A percentile compares a stretch with the other conserved stretches of the same genome.
Evolutionary conservation across 2,329 filamentous ascomycete genomes (phyloP).

Genomic region (Albifimbria verrucaria): DNA sequence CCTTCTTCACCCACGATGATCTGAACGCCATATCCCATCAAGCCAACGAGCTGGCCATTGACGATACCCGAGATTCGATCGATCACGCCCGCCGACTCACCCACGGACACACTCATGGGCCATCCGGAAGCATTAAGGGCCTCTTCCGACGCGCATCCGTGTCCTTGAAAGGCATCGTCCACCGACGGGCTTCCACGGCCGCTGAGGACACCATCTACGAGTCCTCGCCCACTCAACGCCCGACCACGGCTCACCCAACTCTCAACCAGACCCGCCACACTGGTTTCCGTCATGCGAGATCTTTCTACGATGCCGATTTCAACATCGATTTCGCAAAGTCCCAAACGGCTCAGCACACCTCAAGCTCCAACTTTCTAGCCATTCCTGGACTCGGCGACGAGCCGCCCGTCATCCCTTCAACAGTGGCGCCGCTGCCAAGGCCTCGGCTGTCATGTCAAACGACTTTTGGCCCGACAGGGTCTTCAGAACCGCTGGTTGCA

Average conservation of each 20-base stretch:
- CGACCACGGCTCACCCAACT: constrained; percentile 45
- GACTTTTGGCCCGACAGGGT: constrained; percentile 38
- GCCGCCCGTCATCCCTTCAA: constrained; percentile 60
- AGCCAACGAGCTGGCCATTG: constrained; percentile 28
- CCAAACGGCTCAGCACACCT: constrained; percentile 21
- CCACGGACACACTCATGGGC: constrained; percentile 21
- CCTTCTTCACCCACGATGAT: constrained; percentile 32
- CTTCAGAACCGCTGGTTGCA: constrained; percentile 41
- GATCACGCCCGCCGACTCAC: constrained; percentile 16
- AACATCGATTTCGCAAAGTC: constrained; percentile 14
- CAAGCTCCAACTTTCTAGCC: constrained; percentile 29
- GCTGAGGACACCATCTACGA: constrained; percentile 26
- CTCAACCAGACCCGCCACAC: constrained; percentile 52
- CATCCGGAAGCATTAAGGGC: constrained; percentile 40
- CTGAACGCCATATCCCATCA: constrained; percentile 22
- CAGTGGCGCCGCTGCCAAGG: constrained; percentile 59
- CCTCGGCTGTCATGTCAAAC: constrained; percentile 58
- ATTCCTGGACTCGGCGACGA: constrained; percentile 48
- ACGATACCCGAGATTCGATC: constrained; percentile 24
- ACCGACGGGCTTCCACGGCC: constrained; percentile 42
- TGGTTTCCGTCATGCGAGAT: constrained; percentile 45
- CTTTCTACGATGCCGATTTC: constrained; percentile 40
- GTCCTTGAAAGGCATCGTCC: constrained; percentile 50
- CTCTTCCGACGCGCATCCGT: constrained; percentile 54
- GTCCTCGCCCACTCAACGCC: constrained; percentile 25